Conservation (phyloP, 176 grass and related monocot species). For the Leersia perrieri region DNA sequence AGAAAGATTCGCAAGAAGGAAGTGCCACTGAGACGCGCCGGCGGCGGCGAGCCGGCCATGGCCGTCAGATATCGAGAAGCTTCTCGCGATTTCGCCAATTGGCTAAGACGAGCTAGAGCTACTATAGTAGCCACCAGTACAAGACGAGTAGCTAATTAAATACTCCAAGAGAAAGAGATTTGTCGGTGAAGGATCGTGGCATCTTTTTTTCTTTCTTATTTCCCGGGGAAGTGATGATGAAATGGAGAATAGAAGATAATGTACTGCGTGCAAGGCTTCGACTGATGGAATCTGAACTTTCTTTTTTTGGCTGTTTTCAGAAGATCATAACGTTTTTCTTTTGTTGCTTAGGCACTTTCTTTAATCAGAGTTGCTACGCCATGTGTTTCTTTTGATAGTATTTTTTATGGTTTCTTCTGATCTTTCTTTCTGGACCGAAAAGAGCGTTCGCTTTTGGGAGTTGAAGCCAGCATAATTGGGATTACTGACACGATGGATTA, state of each 20-base stretch:
- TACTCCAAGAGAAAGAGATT: background rate
- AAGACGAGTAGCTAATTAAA: background rate
- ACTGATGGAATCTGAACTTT: background rate
- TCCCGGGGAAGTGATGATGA: background rate
- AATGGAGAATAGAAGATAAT: background rate
- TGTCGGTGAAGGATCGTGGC: background rate
- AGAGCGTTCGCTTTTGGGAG: background rate
- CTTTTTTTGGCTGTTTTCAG: background rate
- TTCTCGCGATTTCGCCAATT: background rate
- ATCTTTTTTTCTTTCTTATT: background rate
- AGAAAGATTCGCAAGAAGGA: constrained; percentile 2
- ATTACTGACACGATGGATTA: background rate
- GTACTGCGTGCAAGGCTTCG: background rate
- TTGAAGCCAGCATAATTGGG: background rate
- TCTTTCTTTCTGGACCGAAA: background rate
- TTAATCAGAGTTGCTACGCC: background rate
- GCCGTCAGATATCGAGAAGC: background rate
- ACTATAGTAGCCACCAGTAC: background rate
- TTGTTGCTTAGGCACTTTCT: too few relatives aligned
- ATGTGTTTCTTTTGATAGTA: background rate
- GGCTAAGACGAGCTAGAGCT: background rate
- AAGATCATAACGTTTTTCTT: background rate
- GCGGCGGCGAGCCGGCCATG: background rate
- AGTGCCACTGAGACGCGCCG: background rate
- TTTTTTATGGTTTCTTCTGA: background rate